phyloP scores from a whole-genome alignment of 2,329 filamentous ascomycete species.

The Calonectria naviculata region DNA sequence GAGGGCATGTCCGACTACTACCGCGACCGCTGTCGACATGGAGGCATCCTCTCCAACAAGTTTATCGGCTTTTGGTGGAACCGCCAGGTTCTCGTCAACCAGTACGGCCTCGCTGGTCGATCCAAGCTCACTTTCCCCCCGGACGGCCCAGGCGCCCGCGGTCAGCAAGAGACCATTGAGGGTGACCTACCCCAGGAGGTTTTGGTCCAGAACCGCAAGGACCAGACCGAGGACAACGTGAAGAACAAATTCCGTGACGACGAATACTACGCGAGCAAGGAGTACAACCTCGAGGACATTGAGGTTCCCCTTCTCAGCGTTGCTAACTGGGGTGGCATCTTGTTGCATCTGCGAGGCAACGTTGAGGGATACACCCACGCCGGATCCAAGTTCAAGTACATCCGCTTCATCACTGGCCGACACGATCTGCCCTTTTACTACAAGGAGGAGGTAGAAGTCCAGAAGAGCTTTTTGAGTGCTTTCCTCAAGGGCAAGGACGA shows the following conservation, averaged over 20 bases:
- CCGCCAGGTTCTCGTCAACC: slow-evolving; percentile 58
- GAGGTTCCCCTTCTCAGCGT: slow-evolving; percentile 75
- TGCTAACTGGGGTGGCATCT: slow-evolving; percentile 78
- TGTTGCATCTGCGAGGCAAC: slow-evolving; percentile 76
- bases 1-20: slow-evolving; percentile 67
- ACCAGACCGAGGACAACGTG: slow-evolving; percentile 59
- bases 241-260: slow-evolving; percentile 70
- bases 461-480: slow-evolving; percentile 75
- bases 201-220: slow-evolving; percentile 58
- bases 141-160: slow-evolving; percentile 15
- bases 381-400: slow-evolving; percentile 74
- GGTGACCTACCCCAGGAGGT: slow-evolving; percentile 66
- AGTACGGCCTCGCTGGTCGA: slow-evolving; percentile 63
- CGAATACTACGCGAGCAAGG: slow-evolving; percentile 71
- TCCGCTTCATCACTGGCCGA: slow-evolving; percentile 76
- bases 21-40: slow-evolving; percentile 68
- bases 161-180: slow-evolving; percentile 62
- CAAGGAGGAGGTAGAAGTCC: slow-evolving; percentile 73
- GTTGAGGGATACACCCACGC: slow-evolving; percentile 73
- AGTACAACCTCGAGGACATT: slow-evolving; percentile 74
- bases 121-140: slow-evolving; percentile 16
- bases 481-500: slow-evolving; percentile 76
- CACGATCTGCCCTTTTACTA: slow-evolving; percentile 82
- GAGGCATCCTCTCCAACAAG: slow-evolving; percentile 68
- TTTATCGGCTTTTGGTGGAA: slow-evolving; percentile 59